These are phyloP conservation scores for Aureobasidium sp. DNA, from an alignment of 2,329 filamentous ascomycete genomes.

Conservation along the genomic window DNA sequence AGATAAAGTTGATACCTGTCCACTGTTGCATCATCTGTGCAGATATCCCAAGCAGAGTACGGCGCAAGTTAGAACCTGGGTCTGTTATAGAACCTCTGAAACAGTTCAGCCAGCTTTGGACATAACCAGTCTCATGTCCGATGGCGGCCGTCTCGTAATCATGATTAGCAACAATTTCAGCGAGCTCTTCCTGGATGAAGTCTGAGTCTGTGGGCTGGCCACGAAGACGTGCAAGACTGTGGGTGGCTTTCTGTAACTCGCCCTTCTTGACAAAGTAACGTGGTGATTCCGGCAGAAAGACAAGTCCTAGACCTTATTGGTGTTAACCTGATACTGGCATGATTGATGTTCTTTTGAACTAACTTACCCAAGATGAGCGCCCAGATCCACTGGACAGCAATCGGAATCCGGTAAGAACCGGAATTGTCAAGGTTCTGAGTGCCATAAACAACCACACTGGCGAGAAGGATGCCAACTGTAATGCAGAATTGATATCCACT, in stretches of 20 bases:
- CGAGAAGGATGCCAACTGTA: constrained; percentile 70
- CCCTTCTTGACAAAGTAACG: constrained; percentile 79
- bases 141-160: constrained; percentile 65
- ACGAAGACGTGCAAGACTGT: constrained; percentile 61
- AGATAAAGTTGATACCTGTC: constrained; percentile 94
- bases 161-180: constrained; percentile 83
- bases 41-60: constrained; percentile 39
- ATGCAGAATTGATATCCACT: constrained; percentile 68
- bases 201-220: constrained; percentile 66
- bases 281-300: constrained; percentile 75
- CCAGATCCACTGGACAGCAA: constrained; percentile 74
- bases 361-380: constrained; percentile 63
- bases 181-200: constrained; percentile 69
- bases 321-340: too few species aligned
- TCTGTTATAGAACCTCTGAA: constrained; percentile 50
- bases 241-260: constrained; percentile 57
- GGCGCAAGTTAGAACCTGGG: constrained; percentile 45
- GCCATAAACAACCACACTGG: constrained; percentile 66
- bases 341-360: too few species aligned
- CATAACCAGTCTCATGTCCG: constrained; percentile 40
- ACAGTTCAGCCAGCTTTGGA: constrained; percentile 56
- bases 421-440: constrained; percentile 57
- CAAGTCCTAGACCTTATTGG: constrained; percentile 35
- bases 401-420: constrained; percentile 71
- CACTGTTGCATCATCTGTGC: constrained; percentile 48